Evolutionary conservation across 148 eudicot genomes (phyloP), one percentile per base, ranked within the genome.

Genomic region (Spergularia marina): DNA sequence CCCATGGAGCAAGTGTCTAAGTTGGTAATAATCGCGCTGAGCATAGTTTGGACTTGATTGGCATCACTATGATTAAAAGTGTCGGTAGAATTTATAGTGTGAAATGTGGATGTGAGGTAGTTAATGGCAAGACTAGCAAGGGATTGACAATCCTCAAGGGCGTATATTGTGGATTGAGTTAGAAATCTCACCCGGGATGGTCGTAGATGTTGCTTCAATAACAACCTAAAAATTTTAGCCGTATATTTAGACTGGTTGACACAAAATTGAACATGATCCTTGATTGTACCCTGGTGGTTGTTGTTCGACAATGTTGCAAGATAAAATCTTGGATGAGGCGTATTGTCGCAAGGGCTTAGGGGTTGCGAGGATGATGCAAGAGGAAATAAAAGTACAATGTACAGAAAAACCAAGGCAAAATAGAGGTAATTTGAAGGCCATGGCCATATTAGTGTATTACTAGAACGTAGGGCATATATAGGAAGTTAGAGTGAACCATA

Each of bases 1-100:
- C 88, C 86, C 16, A 78, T 81, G 10, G 40, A 76, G 53, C 88
- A 86, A 63, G 88, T 86, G 52, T 81, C 70, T 44, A 75, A 70
- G 34, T 83, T 81, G 18, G 88, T 86, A 10, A 86, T 16, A n/a
- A 74, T 53, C 21, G 81, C 86, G 57, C 88, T 86, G 18, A 86
- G 82, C 66, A 68, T 18, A 12, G 83, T 81, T 23, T 83, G 79
- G 54, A 71, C 54, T 16, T 72, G 73, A 55, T 75, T 59, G 0
- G 56, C 77, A 60, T 80, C 67, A 0, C 17, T 12, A 7, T 13
- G 20, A 13, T 21, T 18, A 5, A 80, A 63, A 23, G 52, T 21
- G 49, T 77, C 59, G 10, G 75, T 70, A 11, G 65, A 17, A 14
- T 63, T 69, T 0, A 83, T 63, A 7, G 56, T 34, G 2, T 54